Conservation (phyloP, 176 grass and related monocot species). For the Oryza officinalis region DNA sequence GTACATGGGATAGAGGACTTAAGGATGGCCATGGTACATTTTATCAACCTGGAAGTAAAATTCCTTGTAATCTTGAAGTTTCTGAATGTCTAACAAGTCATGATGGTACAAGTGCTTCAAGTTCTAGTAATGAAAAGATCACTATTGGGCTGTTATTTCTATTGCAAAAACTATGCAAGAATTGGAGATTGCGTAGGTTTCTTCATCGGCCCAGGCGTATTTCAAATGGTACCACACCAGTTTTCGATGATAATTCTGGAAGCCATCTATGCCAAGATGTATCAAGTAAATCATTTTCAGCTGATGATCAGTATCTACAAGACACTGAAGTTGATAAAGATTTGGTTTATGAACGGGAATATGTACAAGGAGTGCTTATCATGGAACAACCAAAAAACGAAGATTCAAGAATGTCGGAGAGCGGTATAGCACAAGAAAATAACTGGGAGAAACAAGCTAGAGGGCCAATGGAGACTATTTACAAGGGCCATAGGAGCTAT, state of each 20-base stretch:
- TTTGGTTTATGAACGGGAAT: constrained; percentile 79
- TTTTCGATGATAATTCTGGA: constrained; percentile 59
- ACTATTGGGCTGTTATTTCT: constrained; percentile 39
- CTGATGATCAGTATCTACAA: constrained; percentile 35
- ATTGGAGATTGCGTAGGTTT: constrained; percentile 47
- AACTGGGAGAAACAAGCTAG: constrained; percentile 55
- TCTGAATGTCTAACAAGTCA: constrained; percentile 49
- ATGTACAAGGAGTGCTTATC: constrained; percentile 89
- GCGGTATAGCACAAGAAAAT: constrained; percentile 49
- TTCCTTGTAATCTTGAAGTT: constrained; percentile 67
- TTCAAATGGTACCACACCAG: constrained; percentile 68
- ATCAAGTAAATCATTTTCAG: constrained; percentile 45
- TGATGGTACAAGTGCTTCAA: constrained; percentile 47
- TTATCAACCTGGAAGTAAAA: constrained; percentile 77
- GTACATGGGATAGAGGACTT: constrained; percentile 87
- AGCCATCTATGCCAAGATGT: constrained; percentile 51
- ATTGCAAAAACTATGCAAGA: constrained; percentile 47
- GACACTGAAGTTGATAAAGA: constrained; percentile 45
- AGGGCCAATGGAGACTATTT: constrained; percentile 87
- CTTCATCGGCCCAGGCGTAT: constrained; percentile 58
- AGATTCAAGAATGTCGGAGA: constrained; percentile 53
- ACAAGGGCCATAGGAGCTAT: constrained; percentile 94
- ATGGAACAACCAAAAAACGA: constrained; percentile 62
- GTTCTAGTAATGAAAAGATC: constrained; percentile 43
- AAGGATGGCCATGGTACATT: constrained; percentile 91